Evolutionary conservation across 140 eudicot species (phyloP).

Genomic region (Artemisia princeps): DNA sequence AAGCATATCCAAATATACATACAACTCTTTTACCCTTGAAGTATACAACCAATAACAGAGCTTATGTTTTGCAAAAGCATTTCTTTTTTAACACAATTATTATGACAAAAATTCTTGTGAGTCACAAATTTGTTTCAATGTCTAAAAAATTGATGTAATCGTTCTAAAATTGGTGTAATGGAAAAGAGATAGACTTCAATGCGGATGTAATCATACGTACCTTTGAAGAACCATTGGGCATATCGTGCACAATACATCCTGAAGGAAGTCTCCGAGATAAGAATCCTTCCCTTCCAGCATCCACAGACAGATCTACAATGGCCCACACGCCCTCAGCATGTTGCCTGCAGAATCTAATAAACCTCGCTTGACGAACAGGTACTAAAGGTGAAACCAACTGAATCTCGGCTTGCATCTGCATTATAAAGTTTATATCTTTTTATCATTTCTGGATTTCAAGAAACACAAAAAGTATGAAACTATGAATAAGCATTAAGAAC

Average conservation of each 20-base stretch:
- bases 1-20: too few species aligned
- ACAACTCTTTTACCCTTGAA: too few species aligned
- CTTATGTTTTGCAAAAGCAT: too few species aligned
- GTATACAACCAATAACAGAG: too few species aligned
- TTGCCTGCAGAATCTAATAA: slow-evolving; percentile 72
- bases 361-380: slow-evolving; percentile 54
- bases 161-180: neutral
- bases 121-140: too few species aligned
- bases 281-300: slow-evolving; percentile 39
- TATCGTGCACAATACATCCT: slow-evolving; percentile 68
- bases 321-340: slow-evolving; percentile 74
- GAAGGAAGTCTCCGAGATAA: slow-evolving; percentile 77
- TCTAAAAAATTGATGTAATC: neutral
- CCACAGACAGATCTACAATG: slow-evolving; percentile 76
- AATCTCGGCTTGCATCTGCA: slow-evolving; percentile 76
- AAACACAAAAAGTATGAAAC: too few species aligned
- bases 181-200: neutral
- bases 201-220: slow-evolving; percentile 23
- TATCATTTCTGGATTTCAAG: neutral
- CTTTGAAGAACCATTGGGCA: slow-evolving; percentile 70
- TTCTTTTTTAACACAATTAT: too few species aligned
- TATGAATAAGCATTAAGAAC: neutral
- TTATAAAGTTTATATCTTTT: neutral
- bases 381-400: slow-evolving; percentile 65
- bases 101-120: too few species aligned